phyloP scores from a whole-genome alignment of 345 rosid species.

The Garcia nutans region DNA sequence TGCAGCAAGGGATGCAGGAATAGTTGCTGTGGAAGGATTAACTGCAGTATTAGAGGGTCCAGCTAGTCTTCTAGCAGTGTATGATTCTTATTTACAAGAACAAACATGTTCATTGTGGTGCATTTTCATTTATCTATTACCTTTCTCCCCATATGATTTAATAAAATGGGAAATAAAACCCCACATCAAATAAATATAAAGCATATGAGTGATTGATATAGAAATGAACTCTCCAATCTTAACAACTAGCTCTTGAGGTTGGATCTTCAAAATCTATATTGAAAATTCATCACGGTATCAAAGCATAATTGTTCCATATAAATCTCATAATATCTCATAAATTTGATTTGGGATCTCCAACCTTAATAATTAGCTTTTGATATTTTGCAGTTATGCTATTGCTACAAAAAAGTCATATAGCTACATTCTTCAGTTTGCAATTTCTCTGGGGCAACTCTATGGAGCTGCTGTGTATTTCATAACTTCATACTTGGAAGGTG shows the following conservation, averaged over 20 bases:
- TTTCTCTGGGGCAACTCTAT: conserved; percentile 86
- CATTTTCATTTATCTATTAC: too few relatives aligned
- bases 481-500: conserved; percentile 79
- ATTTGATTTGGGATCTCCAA: too few relatives aligned
- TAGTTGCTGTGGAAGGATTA: conserved; percentile 78
- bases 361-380: conserved; percentile 13
- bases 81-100: conserved; percentile 26
- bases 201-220: too few relatives aligned
- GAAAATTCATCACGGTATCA: too few relatives aligned
- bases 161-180: too few relatives aligned
- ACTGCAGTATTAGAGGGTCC: conserved; percentile 91
- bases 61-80: conserved; percentile 74
- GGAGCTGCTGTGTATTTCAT: conserved; percentile 80
- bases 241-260: too few relatives aligned
- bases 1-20: conserved; percentile 67
- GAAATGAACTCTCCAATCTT: too few relatives aligned
- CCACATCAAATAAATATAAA: too few relatives aligned
- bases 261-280: too few relatives aligned
- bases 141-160: not conserved
- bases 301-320: too few relatives aligned
- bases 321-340: too few relatives aligned
- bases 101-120: not conserved
- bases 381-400: conserved; percentile 64
- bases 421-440: conserved; percentile 78
- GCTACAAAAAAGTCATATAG: conserved; percentile 71